These are phyloP conservation scores for Sporothrix humicola DNA, from an alignment of 2,329 filamentous ascomycete genomes.

Conservation along the genomic window DNA sequence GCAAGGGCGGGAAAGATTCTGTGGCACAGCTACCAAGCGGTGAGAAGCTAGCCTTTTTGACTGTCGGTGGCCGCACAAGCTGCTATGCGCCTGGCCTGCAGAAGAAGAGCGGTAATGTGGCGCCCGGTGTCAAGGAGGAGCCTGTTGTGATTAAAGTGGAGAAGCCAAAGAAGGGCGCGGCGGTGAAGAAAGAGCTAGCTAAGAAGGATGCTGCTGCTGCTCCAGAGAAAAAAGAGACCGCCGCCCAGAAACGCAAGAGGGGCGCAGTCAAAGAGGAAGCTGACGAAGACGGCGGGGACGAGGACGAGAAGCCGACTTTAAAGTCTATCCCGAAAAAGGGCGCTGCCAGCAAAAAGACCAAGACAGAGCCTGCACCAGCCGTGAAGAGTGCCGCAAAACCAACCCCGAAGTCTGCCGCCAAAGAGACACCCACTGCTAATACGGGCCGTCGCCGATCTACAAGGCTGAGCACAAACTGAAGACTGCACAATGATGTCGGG, in stretches of 20 bases:
- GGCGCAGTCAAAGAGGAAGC: slow-evolving; percentile 10
- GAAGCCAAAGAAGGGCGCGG: slow-evolving; percentile 34
- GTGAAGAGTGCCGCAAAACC: not conserved
- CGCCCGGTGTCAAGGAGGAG: slow-evolving; percentile 53
- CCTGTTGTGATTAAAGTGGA: slow-evolving; percentile 43
- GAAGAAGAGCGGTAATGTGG: slow-evolving; percentile 69
- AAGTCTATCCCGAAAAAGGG: slow-evolving; percentile 6
- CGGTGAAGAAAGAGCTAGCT: slow-evolving; percentile 39
- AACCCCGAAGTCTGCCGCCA: not conserved
- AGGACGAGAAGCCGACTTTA: not conserved
- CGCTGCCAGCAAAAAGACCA: slow-evolving; percentile 31
- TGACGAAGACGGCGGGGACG: not conserved
- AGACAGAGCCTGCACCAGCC: slow-evolving; percentile 30
- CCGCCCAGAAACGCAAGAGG: slow-evolving; percentile 35
- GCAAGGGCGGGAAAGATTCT: slow-evolving; percentile 79
- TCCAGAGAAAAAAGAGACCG: slow-evolving; percentile 37
- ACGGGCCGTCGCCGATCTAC: slow-evolving; percentile 32
- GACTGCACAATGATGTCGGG: too few species aligned
- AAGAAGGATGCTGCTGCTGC: slow-evolving; percentile 38
- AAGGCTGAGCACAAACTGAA: slow-evolving; percentile 22
- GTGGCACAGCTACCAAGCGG: slow-evolving; percentile 76
- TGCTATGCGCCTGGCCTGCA: slow-evolving; percentile 85
- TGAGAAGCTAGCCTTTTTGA: slow-evolving; percentile 82
- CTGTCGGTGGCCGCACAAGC: slow-evolving; percentile 88
- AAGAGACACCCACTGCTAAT: slow-evolving; percentile 22